Conservation (phyloP, 2,329 filamentous ascomycete genomes). For the Tolypocladium inflatum region DNA sequence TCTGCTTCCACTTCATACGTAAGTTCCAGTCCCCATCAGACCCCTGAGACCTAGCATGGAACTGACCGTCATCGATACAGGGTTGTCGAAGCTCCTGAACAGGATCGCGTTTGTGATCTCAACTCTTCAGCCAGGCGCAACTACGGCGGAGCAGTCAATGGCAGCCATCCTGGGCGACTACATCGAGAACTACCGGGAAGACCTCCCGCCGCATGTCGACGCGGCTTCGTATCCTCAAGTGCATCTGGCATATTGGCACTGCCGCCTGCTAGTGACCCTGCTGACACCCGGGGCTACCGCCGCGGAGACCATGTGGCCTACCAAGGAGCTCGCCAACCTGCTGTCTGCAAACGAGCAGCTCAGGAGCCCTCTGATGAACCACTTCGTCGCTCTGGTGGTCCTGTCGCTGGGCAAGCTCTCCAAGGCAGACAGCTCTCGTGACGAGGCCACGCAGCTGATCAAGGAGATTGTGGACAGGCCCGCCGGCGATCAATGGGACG, state of each 20-base stretch:
- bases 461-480: conserved; percentile 47
- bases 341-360: conserved; percentile 45
- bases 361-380: conserved; percentile 55
- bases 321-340: conserved; percentile 48
- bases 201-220: conserved; percentile 48
- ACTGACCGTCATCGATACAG: conserved; percentile 18
- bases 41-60: background rate
- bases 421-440: conserved; percentile 43
- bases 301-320: conserved; percentile 49
- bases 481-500: conserved; percentile 45
- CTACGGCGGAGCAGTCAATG: conserved; percentile 22
- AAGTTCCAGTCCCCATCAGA: conserved; percentile 24
- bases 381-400: conserved; percentile 51
- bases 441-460: conserved; percentile 47
- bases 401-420: conserved; percentile 52
- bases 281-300: conserved; percentile 46
- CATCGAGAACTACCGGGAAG: conserved; percentile 54
- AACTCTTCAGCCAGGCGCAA: conserved; percentile 22
- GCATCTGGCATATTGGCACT: conserved; percentile 62
- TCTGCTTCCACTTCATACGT: conserved; percentile 56
- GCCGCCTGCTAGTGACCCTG: conserved; percentile 54
- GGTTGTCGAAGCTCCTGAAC: conserved; percentile 46
- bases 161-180: conserved; percentile 25
- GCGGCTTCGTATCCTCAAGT: conserved; percentile 44
- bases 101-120: conserved; percentile 28